These are phyloP conservation scores for Aureobasidium sp. DNA, from an alignment of 2,329 filamentous ascomycete genomes.

Conservation along the genomic window DNA sequence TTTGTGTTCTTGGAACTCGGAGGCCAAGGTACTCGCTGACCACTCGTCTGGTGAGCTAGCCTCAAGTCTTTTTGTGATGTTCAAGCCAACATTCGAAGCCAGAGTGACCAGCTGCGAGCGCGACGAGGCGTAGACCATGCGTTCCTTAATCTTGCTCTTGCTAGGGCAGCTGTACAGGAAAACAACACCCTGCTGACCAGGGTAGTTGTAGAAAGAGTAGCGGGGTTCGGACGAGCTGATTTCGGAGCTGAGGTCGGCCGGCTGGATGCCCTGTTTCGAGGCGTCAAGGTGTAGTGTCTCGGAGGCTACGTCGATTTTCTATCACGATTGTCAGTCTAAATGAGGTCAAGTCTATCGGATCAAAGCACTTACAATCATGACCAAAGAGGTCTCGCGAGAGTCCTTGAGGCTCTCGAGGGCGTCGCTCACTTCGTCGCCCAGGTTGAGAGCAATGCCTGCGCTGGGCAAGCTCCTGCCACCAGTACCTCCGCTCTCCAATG, in stretches of 20 bases:
- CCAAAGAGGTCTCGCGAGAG: slow-evolving; percentile 39
- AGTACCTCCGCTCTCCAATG: slow-evolving; percentile 65
- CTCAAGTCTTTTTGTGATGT: slow-evolving; percentile 60
- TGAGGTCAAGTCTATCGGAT: neutral
- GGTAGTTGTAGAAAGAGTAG: slow-evolving; percentile 69
- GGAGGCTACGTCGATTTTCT: slow-evolving; percentile 64
- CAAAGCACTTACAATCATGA: slow-evolving; percentile 54
- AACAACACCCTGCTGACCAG: slow-evolving; percentile 52
- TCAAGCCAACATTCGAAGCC: slow-evolving; percentile 57
- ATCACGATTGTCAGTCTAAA: neutral
- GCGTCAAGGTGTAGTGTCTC: slow-evolving; percentile 63
- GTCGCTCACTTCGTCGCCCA: slow-evolving; percentile 55
- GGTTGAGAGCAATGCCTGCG: slow-evolving; percentile 42
- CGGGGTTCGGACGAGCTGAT: slow-evolving; percentile 64
- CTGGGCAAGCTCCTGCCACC: slow-evolving; percentile 42
- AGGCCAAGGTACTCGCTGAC: slow-evolving; percentile 55
- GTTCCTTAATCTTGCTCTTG: slow-evolving; percentile 65
- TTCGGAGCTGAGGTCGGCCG: slow-evolving; percentile 48
- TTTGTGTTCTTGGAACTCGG: slow-evolving; percentile 60
- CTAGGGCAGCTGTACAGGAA: slow-evolving; percentile 79
- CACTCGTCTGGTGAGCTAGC: slow-evolving; percentile 61
- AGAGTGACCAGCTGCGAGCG: slow-evolving; percentile 53
- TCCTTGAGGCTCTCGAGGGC: slow-evolving; percentile 55
- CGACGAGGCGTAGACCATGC: slow-evolving; percentile 72
- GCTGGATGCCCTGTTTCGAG: slow-evolving; percentile 43